Base-by-base conservation (phyloP, 306 rosid species). In the Quercus variabilis region DNA sequence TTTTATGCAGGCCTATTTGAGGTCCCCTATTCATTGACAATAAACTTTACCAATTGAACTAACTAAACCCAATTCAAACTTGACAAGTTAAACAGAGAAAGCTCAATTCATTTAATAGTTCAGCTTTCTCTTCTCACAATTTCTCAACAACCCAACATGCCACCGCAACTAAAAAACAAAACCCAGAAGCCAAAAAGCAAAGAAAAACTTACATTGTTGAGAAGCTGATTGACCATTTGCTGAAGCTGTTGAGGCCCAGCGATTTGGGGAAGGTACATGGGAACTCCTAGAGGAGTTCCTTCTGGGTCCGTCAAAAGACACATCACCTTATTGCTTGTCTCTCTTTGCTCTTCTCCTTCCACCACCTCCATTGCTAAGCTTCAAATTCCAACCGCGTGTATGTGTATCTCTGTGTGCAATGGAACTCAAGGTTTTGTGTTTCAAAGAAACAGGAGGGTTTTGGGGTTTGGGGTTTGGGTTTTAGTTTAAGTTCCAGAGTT, bases 181-280 rank as follows among this genome's bases (percentile, higher is more conserved):
- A n/a, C 20, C 5, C 49, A 20, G 8, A 30, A 56, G 46, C 54
- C 12, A 55, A n/a, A 65, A 52, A 51, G 38, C 41, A 30, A 23
- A 2, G 30, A 54, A 7, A 41, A 7, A 55, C 21, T 84, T 86
- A 92, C 98, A 74, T 93, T 90, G 76, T 73, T 70, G 2, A 88
- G 92, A 81, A 93, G 92, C 79, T 85, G 83, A 74, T 95, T 91
- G 68, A 95, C 99, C 78, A 93, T 89, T 57, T 83, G 97, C 58
- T 88, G 91, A 18, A 95, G 98, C 19, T 95, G 96, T 52, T 80
- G 90, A 2, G 94, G 93, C 79, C 88, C 92, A 49, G 86, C 83
- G 67, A 88, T 88, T 58, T 90, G 97, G 67, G 98, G 96, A 4
- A 93, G 85, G 82, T 90, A 89, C 88, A 90, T 86, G 58, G 96